Conservation (phyloP, 352 stramenopile species). For the Poterioochromonas sp. region DNA sequence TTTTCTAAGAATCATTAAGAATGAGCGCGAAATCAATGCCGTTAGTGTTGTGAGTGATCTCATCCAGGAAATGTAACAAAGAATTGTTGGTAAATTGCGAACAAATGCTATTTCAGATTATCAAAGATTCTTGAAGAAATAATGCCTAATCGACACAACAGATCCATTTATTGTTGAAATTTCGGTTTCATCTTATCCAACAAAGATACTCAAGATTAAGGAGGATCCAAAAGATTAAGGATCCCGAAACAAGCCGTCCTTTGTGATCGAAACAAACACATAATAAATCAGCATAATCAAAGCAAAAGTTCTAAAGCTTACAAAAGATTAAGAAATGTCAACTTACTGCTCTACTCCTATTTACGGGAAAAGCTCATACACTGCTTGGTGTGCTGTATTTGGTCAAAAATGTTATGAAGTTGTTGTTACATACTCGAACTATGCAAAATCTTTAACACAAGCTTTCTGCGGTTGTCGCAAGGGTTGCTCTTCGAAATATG, state of each 20-base stretch:
- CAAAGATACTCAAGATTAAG: constrained; percentile 15
- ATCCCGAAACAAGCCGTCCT: constrained; percentile 8
- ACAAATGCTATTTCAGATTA: constrained; percentile 17
- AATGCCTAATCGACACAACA: constrained; percentile 13
- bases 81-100: constrained; percentile 14
- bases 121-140: constrained; percentile 17
- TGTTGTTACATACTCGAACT: constrained; percentile 14
- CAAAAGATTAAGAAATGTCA: constrained; percentile 17
- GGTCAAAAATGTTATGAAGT: constrained; percentile 15
- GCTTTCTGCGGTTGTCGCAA: constrained; percentile 8
- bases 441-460: constrained; percentile 17
- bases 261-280: constrained; percentile 14
- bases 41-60: too few relatives aligned
- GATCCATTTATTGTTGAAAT: constrained; percentile 17
- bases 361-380: constrained; percentile 13
- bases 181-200: constrained; percentile 14
- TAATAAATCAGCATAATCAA: constrained; percentile 18
- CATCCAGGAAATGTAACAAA: constrained; percentile 14
- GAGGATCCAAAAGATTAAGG: constrained; percentile 13
- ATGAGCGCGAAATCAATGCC: too few relatives aligned
- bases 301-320: constrained; percentile 15
- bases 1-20: too few relatives aligned
- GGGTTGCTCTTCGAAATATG: constrained; percentile 11
- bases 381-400: constrained; percentile 11
- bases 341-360: constrained; percentile 13